These are phyloP conservation scores for Penicillium expansum DNA, from an alignment of 2,329 filamentous ascomycete species.

Conservation along the genomic window DNA sequence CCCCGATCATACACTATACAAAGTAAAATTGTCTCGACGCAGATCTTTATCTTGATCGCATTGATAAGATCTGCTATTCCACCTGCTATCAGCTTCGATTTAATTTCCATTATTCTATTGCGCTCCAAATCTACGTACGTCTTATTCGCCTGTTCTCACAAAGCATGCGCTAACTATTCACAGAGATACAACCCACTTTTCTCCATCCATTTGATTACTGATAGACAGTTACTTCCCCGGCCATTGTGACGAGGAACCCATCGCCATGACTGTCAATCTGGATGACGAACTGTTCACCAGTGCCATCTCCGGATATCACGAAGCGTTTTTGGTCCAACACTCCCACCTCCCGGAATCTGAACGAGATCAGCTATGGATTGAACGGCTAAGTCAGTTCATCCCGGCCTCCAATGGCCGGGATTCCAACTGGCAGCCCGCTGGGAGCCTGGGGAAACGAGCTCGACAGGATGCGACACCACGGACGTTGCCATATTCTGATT, in stretches of 20 bases:
- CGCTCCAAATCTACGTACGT: background rate
- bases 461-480: slow-evolving; percentile 42
- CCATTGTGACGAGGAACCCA: slow-evolving; percentile 16
- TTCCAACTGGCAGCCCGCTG: slow-evolving; percentile 20
- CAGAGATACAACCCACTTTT: slow-evolving; percentile 4
- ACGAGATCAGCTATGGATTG: slow-evolving; percentile 42
- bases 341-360: slow-evolving; percentile 43
- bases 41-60: background rate
- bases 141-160: background rate
- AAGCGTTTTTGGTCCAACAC: slow-evolving; percentile 42
- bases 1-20: background rate
- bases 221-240: slow-evolving; percentile 28
- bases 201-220: slow-evolving; percentile 28
- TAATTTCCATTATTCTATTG: background rate
- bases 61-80: slow-evolving; percentile 1
- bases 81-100: background rate
- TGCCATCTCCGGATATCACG: slow-evolving; percentile 43
- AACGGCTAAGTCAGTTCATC: slow-evolving; percentile 41
- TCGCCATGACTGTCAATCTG: slow-evolving; percentile 36
- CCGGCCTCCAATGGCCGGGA: slow-evolving; percentile 23
- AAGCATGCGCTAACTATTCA: background rate
- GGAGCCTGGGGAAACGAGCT: slow-evolving; percentile 42
- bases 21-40: background rate
- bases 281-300: slow-evolving; percentile 42
- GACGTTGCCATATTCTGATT: slow-evolving; percentile 36